A percentile compares a stretch with the other conserved stretches of the same genome.
Conservation (phyloP, 163 green algal genomes). For the Trebouxia gelatinosa region DNA sequence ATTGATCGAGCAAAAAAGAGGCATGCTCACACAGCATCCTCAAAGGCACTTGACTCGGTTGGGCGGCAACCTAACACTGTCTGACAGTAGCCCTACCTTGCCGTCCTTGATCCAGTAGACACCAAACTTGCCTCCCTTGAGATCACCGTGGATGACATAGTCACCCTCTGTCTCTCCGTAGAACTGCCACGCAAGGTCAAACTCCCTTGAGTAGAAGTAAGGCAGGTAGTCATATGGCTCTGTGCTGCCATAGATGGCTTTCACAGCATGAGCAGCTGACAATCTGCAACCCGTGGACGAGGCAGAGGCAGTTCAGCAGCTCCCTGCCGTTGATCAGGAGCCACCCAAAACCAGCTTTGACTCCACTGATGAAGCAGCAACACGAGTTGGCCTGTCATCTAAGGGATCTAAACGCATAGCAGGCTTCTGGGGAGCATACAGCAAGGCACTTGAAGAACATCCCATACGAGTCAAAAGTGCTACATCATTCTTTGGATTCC, state of each 20-base stretch:
- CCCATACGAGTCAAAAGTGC: constrained; percentile 45
- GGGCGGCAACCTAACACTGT: too few relatives aligned
- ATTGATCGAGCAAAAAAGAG: background rate
- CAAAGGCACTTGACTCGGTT: too few relatives aligned
- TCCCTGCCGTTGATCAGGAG: too few relatives aligned
- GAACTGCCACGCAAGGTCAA: constrained; percentile 82
- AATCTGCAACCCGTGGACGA: constrained; percentile 19
- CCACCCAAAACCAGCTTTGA: too few relatives aligned
- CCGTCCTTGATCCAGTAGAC: constrained; percentile 74
- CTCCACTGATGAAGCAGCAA: constrained; percentile 11
- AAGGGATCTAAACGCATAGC: constrained; percentile 14
- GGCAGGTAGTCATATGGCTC: constrained; percentile 87
- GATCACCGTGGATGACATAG: constrained; percentile 60
- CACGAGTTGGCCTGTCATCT: constrained; percentile 4
- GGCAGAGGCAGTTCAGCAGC: too few relatives aligned
- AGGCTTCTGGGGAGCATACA: constrained; percentile 43
- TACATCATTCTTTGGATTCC: constrained; percentile 48
- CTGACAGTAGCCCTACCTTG: constrained; percentile 33
- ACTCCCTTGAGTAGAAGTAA: constrained; percentile 92
- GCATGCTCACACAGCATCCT: too few relatives aligned
- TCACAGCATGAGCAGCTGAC: constrained; percentile 27
- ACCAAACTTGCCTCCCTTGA: constrained; percentile 71
- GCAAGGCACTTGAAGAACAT: constrained; percentile 30
- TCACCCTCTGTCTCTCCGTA: constrained; percentile 48
- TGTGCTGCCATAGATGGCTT: constrained; percentile 26